phyloP scores from a whole-genome alignment of 1,139 yeast species.

The Saccharomyces hybrid region DNA sequence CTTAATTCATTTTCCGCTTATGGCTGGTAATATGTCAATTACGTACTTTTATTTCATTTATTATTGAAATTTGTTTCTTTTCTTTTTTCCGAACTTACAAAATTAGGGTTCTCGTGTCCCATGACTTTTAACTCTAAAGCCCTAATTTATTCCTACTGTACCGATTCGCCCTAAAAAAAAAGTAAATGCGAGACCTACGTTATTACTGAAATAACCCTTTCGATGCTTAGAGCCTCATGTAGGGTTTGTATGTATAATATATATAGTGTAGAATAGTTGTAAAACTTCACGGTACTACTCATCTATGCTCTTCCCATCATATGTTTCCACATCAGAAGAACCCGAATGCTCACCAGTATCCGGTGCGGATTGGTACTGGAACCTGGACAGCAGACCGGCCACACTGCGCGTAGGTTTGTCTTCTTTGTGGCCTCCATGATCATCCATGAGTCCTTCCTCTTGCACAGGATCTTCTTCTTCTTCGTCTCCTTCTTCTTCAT shows the following conservation, averaged over 20 bases:
- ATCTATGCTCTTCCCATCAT: neutral
- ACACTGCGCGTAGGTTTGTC: conserved; percentile 6
- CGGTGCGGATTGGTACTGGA: neutral
- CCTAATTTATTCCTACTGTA: neutral
- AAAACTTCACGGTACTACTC: neutral
- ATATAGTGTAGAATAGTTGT: neutral
- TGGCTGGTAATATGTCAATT: neutral
- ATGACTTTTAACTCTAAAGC: neutral
- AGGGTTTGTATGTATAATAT: neutral
- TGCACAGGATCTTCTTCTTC: conserved; percentile 6
- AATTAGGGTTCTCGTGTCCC: neutral
- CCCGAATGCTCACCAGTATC: neutral
- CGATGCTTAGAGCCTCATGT: neutral
- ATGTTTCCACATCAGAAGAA: neutral
- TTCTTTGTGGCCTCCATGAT: conserved; percentile 30
- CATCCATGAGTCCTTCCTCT: conserved; percentile 19
- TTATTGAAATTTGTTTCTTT: neutral
- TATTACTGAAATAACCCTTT: neutral
- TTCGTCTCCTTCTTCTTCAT: conserved; percentile 16
- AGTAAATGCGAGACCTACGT: too few species aligned
- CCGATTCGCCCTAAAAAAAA: too few species aligned
- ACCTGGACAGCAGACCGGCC: neutral
- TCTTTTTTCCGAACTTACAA: neutral
- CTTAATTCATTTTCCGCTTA: neutral
- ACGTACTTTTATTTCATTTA: neutral